Evolutionary conservation across 345 rosid species (phyloP).

Genomic region (Corchorus olitorius): DNA sequence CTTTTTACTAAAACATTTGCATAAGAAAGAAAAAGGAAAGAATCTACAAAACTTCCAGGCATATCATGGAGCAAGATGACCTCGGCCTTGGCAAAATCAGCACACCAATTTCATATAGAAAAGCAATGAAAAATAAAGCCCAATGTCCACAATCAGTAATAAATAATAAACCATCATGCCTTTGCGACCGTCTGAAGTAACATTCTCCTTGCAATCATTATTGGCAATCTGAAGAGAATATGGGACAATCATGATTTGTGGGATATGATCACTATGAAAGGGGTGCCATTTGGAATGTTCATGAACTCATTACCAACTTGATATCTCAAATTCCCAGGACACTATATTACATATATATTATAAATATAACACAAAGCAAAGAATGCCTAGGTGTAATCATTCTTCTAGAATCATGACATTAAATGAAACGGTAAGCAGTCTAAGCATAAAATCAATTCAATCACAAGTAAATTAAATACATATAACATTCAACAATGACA

Average conservation of each 20-base stretch:
- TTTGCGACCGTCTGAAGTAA: neutral
- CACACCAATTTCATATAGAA: neutral
- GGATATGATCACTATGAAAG: no score
- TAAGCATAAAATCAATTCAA: no score
- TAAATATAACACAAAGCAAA: neutral
- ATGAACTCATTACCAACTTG: neutral
- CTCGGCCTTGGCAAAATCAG: neutral
- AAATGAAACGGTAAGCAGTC: no score
- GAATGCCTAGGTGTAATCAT: neutral
- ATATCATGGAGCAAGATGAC: neutral
- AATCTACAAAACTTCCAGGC: neutral
- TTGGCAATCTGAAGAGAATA: neutral
- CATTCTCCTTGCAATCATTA: neutral
- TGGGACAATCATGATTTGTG: neutral
- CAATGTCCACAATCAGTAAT: neutral
- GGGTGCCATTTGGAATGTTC: neutral
- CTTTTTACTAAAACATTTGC: neutral
- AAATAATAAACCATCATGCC: neutral
- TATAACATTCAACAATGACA: neutral
- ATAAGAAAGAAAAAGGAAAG: neutral
- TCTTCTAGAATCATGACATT: neutral
- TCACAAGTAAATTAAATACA: no score
- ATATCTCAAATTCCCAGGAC: neutral
- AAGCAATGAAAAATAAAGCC: neutral
- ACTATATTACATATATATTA: no score